A percentile compares a stretch with the other conserved stretches of the same genome.
phyloP scores from a whole-genome alignment of 805 yeast species.

The Candida michaelii region DNA sequence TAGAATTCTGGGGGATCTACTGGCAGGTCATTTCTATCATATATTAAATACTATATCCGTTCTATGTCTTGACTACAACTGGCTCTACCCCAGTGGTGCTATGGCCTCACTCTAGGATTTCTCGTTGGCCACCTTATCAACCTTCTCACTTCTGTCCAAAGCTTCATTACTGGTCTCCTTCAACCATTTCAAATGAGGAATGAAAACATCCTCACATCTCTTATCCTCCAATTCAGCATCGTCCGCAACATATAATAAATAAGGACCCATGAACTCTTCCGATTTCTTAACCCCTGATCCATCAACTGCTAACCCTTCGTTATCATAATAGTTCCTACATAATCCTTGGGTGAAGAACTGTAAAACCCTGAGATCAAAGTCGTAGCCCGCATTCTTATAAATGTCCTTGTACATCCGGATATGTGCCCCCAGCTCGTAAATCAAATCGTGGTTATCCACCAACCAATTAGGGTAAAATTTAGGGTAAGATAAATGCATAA shows the following conservation, averaged over 20 bases:
- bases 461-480: constrained; percentile 38
- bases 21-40: too few species aligned
- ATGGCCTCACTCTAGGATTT: too few species aligned
- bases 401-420: constrained; percentile 40
- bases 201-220: constrained; percentile 35
- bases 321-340: constrained; percentile 35
- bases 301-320: constrained; percentile 27
- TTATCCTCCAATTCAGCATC: constrained; percentile 24
- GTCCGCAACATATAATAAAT: constrained; percentile 24
- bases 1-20: too few species aligned
- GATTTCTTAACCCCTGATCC: constrained; percentile 15
- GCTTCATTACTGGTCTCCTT: constrained; percentile 28
- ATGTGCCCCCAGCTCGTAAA: constrained; percentile 33
- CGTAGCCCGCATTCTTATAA: constrained; percentile 40
- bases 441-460: constrained; percentile 34
- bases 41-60: too few species aligned
- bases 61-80: too few species aligned
- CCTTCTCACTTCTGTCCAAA: neutral
- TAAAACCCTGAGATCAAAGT: constrained; percentile 40
- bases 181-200: constrained; percentile 45
- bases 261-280: constrained; percentile 35
- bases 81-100: too few species aligned
- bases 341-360: constrained; percentile 40
- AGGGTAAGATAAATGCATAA: constrained; percentile 65
- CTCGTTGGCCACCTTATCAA: too few species aligned